Evolutionary conservation across 2,329 filamentous ascomycete species (phyloP).

Genomic region (Cephalotrichum gorgonifer): DNA sequence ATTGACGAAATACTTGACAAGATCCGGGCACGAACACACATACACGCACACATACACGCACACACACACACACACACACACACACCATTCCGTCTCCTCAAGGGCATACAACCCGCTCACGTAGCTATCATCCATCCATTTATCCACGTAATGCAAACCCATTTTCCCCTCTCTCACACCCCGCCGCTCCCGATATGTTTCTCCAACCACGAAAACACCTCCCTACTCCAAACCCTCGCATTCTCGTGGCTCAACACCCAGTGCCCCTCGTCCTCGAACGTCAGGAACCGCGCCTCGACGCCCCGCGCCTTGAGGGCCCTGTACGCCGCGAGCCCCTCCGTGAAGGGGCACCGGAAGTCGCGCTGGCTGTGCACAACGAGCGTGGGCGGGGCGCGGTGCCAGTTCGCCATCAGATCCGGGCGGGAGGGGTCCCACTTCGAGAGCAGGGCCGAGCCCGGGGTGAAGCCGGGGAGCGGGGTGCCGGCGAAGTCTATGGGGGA

Average conservation of each 20-base stretch:
- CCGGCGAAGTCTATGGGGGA: slow-evolving; percentile 28
- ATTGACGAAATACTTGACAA: neutral
- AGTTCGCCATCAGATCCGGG: slow-evolving; percentile 39
- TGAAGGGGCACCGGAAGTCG: slow-evolving; percentile 46
- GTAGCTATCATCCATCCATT: too few relatives aligned
- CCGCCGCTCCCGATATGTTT: slow-evolving; percentile 21
- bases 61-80: too few relatives aligned
- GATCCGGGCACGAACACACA: too few relatives aligned
- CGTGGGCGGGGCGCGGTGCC: slow-evolving; percentile 53
- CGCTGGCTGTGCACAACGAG: slow-evolving; percentile 62
- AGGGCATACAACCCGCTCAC: too few relatives aligned
- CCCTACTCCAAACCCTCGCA: slow-evolving; percentile 55
- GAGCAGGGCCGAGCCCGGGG: slow-evolving; percentile 14
- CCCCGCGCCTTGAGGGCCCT: slow-evolving; percentile 60
- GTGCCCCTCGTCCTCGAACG: slow-evolving; percentile 65
- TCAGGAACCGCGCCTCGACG: slow-evolving; percentile 58
- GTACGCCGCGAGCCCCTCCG: slow-evolving; percentile 56
- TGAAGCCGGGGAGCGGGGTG: slow-evolving; percentile 30
- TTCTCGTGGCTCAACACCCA: slow-evolving; percentile 63
- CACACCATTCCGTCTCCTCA: too few relatives aligned
- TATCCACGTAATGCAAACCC: too few relatives aligned
- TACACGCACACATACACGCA: neutral
- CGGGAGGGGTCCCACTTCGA: slow-evolving; percentile 41
- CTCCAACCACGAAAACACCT: slow-evolving; percentile 59
- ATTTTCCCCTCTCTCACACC: neutral